Evolutionary conservation across 2,329 filamentous ascomycete genomes (phyloP).

Genomic region (Pseudohalonectria lignicola): DNA sequence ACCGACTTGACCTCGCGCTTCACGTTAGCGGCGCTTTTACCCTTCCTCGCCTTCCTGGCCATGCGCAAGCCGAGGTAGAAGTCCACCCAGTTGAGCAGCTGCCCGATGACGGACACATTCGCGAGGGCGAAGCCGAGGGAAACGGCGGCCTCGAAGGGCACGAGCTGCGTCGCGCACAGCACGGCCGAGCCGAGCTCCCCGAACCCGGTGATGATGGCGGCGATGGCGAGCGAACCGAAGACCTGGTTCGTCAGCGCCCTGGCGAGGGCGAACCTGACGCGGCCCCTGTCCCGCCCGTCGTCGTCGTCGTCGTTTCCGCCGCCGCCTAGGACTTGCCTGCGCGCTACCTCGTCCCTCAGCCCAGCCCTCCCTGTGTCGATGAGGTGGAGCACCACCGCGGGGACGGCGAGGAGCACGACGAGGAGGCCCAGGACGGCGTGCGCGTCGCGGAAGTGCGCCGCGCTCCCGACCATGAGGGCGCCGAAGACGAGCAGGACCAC

Average conservation of each 20-base stretch:
- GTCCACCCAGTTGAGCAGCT: conserved; percentile 2
- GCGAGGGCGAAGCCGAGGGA: conserved; percentile 13
- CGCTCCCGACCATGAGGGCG: conserved; percentile 10
- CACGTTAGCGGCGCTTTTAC: no score
- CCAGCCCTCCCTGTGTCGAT: conserved; percentile 9
- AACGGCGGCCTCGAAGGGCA: conserved; percentile 16
- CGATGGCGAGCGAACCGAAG: conserved; percentile 12
- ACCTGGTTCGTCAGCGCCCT: conserved; percentile 14
- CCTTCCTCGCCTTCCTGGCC: background rate
- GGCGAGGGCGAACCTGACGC: conserved; percentile 4
- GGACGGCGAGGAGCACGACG: background rate
- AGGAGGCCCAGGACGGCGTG: conserved; percentile 17
- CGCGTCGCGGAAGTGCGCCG: conserved; percentile 15
- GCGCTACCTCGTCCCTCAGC: background rate
- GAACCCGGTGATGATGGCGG: conserved; percentile 16
- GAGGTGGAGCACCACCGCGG: conserved; percentile 13
- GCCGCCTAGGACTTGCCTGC: background rate
- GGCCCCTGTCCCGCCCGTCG: background rate
- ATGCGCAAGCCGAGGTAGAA: conserved; percentile 2
- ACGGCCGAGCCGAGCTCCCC: conserved; percentile 14
- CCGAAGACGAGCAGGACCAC: conserved; percentile 16
- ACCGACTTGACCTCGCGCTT: no score
- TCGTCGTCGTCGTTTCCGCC: no score
- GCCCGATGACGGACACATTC: conserved; percentile 1
- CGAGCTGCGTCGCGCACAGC: conserved; percentile 15